These are phyloP conservation scores for Aspergillus cavernicola DNA, from an alignment of 495 filamentous ascomycete species.

Conservation along the genomic window DNA sequence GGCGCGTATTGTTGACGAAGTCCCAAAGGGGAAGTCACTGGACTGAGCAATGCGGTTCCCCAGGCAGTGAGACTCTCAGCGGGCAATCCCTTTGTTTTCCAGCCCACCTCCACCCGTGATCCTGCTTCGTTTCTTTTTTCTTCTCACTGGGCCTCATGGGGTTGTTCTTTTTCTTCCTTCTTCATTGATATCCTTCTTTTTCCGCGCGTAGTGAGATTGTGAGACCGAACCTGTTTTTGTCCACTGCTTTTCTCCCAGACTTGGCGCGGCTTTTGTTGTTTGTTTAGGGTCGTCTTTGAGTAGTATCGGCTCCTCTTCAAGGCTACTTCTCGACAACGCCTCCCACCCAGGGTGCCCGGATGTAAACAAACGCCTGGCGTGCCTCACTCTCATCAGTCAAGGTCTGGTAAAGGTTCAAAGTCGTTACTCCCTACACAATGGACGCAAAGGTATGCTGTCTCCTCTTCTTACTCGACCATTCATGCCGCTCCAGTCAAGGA, in stretches of 20 bases:
- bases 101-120: conserved; percentile 18
- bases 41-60: conserved; percentile 12
- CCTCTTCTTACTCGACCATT: not conserved
- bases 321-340: conserved; percentile 7
- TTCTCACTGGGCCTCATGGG: conserved; percentile 4
- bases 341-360: conserved; percentile 14
- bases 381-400: conserved; percentile 5
- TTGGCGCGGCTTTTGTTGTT: conserved; percentile 29
- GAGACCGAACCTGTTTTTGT: conserved; percentile 4
- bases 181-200: conserved; percentile 6
- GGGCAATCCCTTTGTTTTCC: conserved; percentile 18
- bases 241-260: conserved; percentile 7
- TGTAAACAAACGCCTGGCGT: conserved; percentile 30
- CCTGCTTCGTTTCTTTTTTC: conserved; percentile 5
- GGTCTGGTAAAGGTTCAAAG: conserved; percentile 12
- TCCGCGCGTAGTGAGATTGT: conserved; percentile 1
- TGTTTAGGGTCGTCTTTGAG: conserved; percentile 25
- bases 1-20: conserved; percentile 22
- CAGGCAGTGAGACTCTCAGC: conserved; percentile 1
- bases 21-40: conserved; percentile 23
- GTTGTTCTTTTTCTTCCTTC: not conserved
- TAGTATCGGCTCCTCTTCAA: conserved; percentile 18
- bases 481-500: not conserved
- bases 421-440: conserved; percentile 22
- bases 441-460: conserved; percentile 41